Conservation (phyloP, 2,329 filamentous ascomycete genomes). For the Aureobasidium sp. region DNA sequence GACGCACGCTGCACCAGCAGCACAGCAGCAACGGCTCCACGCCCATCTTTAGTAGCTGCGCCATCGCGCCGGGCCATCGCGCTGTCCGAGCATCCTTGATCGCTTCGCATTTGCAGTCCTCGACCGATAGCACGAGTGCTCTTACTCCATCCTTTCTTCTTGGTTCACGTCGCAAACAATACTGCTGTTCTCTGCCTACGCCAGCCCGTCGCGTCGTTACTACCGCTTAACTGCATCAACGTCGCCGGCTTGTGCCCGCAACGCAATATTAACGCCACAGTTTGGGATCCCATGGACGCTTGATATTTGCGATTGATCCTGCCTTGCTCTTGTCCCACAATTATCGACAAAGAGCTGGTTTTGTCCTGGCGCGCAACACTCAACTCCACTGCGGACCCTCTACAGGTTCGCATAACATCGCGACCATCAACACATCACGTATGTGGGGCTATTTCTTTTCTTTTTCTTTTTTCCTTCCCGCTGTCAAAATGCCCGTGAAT, state of each 20-base stretch:
- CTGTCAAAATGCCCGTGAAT: neutral
- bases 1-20: neutral
- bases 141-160: neutral
- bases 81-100: conserved; percentile 10
- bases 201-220: neutral
- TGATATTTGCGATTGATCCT: neutral
- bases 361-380: neutral
- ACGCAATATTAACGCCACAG: conserved; percentile 4
- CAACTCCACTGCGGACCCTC: neutral
- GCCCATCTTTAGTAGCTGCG: conserved; percentile 6
- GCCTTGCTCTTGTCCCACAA: neutral
- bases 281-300: neutral
- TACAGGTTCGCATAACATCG: neutral
- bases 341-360: neutral
- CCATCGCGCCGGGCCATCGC: conserved; percentile 11
- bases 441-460: neutral
- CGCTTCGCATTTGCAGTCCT: neutral
- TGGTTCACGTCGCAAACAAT: neutral
- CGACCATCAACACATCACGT: neutral
- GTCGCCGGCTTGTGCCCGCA: neutral
- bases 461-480: neutral
- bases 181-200: neutral
- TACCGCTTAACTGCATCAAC: neutral
- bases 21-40: conserved; percentile 2
- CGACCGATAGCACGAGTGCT: neutral